These are phyloP conservation scores for Lolium rigidum DNA, from an alignment of 176 grass and related monocot species.

Conservation along the genomic window DNA sequence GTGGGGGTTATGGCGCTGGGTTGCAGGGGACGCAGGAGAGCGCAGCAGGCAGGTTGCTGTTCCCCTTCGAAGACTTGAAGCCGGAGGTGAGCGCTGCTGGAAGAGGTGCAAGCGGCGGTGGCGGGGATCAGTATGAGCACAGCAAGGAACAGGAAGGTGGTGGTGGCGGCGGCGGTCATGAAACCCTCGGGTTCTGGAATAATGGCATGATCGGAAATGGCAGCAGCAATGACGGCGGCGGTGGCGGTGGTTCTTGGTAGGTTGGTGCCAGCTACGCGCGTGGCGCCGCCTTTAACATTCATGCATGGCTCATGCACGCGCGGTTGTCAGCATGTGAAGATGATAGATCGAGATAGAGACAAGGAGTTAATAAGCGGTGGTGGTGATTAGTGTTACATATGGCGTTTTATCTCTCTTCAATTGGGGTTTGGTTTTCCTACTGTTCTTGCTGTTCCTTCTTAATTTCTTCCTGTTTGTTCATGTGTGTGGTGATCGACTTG, in stretches of 20 bases:
- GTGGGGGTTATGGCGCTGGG: constrained; percentile 39
- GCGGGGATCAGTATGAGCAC: constrained; percentile 47
- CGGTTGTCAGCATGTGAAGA: constrained; percentile 50
- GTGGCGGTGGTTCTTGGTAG: constrained; percentile 54
- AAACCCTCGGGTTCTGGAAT: constrained; percentile 62
- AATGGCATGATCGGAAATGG: constrained; percentile 60
- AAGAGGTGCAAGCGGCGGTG: constrained; percentile 34
- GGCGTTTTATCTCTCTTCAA: constrained; percentile 44
- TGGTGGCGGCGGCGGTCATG: constrained; percentile 40
- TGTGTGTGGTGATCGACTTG: constrained; percentile 54
- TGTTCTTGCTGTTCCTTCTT: constrained; percentile 35
- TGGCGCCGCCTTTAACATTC: constrained; percentile 27
- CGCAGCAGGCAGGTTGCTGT: constrained; percentile 60
- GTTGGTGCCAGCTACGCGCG: constrained; percentile 4
- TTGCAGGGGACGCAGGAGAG: constrained; percentile 60
- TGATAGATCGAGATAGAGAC: constrained; percentile 46
- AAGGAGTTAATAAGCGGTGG: constrained; percentile 62
- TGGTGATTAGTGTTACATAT: constrained; percentile 69
- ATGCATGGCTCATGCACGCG: constrained; percentile 73
- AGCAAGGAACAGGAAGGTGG: constrained; percentile 46
- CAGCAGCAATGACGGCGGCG: constrained; percentile 57
- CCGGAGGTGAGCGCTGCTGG: constrained; percentile 50
- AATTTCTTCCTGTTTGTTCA: constrained; percentile 44
- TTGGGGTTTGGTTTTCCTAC: constrained; percentile 29
- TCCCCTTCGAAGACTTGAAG: constrained; percentile 85